A percentile compares a stretch with the other conserved stretches of the same genome.
These are phyloP conservation scores for Psilocybe tampanensis DNA, from an alignment of 768 basidiomycete species.

Conservation along the genomic window DNA sequence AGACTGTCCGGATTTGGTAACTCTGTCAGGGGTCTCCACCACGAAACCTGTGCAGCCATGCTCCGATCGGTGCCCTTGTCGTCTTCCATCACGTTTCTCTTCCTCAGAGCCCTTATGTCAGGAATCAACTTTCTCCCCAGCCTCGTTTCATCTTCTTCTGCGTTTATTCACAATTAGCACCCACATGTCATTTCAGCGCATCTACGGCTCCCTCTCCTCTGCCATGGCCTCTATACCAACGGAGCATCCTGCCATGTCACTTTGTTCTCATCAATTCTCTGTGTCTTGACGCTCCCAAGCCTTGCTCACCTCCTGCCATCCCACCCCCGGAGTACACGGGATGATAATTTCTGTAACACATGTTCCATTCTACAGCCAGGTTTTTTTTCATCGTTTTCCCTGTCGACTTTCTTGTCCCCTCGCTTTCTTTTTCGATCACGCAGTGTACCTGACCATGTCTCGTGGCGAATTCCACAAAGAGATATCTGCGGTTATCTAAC, in stretches of 20 bases:
- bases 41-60: background rate
- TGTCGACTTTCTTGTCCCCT: background rate
- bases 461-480: background rate
- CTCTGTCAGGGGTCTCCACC: background rate
- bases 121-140: background rate
- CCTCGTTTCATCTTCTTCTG: background rate
- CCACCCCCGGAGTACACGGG: background rate
- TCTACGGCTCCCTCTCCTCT: background rate
- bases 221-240: background rate
- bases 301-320: background rate
- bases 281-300: background rate
- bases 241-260: background rate
- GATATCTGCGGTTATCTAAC: background rate
- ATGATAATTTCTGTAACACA: background rate
- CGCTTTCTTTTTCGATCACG: background rate
- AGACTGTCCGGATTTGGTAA: background rate
- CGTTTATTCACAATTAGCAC: too few species aligned
- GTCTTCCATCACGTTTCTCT: background rate
- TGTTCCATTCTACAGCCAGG: background rate
- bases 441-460: background rate
- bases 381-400: background rate
- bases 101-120: background rate
- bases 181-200: background rate
- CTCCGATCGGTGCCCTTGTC: background rate
- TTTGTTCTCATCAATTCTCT: background rate